Evolutionary conservation across 75 land plant genomes (phyloP).

Genomic region (Azolla pinnata): DNA sequence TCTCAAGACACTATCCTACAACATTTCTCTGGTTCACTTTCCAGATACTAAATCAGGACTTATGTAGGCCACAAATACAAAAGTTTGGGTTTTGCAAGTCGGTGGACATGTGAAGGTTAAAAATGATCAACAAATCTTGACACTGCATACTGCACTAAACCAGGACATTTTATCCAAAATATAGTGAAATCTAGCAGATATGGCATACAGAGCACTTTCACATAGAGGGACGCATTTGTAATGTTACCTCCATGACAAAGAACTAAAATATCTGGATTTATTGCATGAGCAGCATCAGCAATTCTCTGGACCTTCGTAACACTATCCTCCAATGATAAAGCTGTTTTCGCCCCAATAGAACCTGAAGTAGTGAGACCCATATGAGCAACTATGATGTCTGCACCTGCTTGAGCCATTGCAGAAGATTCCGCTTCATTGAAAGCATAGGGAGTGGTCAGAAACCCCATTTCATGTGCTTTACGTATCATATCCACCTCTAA

Average conservation of each 20-base stretch:
- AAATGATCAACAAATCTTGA: no score
- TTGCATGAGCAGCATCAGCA: constrained; percentile 72
- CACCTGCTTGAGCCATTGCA: constrained; percentile 94
- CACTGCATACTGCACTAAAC: no score
- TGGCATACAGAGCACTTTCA: no score
- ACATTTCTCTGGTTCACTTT: no score
- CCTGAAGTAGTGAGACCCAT: constrained; percentile 99
- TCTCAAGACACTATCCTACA: no score
- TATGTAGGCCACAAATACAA: no score
- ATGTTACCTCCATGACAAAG: constrained; percentile 96
- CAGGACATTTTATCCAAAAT: no score
- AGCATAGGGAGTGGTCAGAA: constrained; percentile 94
- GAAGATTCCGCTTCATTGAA: constrained; percentile 75
- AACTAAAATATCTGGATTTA: constrained; percentile 70
- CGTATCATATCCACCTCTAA: constrained; percentile 91
- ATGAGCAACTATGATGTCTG: constrained; percentile 95
- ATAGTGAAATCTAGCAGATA: neutral
- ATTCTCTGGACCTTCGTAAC: constrained; percentile 77
- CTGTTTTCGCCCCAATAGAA: constrained; percentile 86
- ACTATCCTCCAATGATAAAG: constrained; percentile 72
- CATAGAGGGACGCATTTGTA: no score
- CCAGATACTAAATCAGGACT: no score
- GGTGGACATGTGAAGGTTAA: no score
- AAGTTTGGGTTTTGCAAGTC: no score
- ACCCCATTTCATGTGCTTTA: constrained; percentile 81